A percentile compares a stretch with the other conserved stretches of the same genome.
Evolutionary conservation across 2,329 filamentous ascomycete species (phyloP).

Genomic region (Colletotrichum aenigma): DNA sequence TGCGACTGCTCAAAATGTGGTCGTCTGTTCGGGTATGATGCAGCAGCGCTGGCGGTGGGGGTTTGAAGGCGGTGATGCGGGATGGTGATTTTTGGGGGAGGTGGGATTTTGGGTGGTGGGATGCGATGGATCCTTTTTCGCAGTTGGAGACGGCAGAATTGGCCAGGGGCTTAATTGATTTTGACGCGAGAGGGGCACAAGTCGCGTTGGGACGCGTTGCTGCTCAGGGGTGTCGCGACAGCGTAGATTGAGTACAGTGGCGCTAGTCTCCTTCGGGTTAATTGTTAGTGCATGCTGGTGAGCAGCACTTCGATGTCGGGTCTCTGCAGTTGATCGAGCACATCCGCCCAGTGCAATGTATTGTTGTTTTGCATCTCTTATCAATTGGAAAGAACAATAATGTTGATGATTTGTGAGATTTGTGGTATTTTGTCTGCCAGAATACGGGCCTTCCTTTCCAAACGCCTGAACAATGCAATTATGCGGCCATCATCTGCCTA

Average conservation of each 20-base stretch:
- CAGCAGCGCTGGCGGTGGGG: neutral
- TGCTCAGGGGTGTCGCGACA: conserved; percentile 24
- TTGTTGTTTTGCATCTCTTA: fast-evolving
- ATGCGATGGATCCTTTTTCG: conserved; percentile 18
- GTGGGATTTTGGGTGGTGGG: conserved; percentile 17
- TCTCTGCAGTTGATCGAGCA: neutral
- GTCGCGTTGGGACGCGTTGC: conserved; percentile 34
- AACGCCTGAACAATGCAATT: neutral
- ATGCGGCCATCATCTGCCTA: neutral
- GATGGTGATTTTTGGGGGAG: conserved; percentile 16
- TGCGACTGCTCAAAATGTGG: neutral
- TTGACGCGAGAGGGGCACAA: conserved; percentile 23
- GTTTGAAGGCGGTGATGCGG: neutral
- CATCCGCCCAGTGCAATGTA: neutral
- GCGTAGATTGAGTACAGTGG: conserved; percentile 45
- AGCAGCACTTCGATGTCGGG: neutral
- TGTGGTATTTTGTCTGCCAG: neutral
- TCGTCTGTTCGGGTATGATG: neutral
- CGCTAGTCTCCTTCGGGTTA: neutral
- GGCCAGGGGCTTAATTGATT: conserved; percentile 18
- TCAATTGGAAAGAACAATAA: fast-evolving
- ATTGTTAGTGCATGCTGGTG: neutral
- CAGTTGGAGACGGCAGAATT: conserved; percentile 8
- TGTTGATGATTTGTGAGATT: neutral
- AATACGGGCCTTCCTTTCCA: neutral